phyloP scores from a whole-genome alignment of 192 early-diverging fungal species.

The Thamnidium elegans region DNA sequence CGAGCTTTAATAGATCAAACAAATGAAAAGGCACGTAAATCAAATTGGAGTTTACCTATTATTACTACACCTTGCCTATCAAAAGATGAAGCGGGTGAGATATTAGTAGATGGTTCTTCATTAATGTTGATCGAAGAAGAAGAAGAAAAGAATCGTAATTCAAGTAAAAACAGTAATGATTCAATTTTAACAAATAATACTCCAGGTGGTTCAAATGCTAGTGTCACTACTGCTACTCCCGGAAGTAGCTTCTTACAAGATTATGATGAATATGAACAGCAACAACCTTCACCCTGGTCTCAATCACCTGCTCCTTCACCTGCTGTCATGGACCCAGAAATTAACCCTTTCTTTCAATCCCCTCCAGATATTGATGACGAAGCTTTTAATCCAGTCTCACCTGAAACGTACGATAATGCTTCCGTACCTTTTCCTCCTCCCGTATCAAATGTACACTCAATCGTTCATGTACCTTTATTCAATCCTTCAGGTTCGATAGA shows the following conservation, averaged over 20 bases:
- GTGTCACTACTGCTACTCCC: not conserved
- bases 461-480: conserved; percentile 54
- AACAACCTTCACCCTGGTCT: conserved; percentile 54
- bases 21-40: conserved; percentile 21
- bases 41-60: conserved; percentile 26
- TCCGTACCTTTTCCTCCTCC: conserved; percentile 31
- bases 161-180: not conserved
- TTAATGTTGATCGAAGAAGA: conserved; percentile 15
- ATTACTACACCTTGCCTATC: conserved; percentile 30
- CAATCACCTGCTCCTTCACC: conserved; percentile 55
- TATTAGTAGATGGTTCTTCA: conserved; percentile 5
- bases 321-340: conserved; percentile 50
- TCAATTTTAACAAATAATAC: not conserved
- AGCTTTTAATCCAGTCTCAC: conserved; percentile 52
- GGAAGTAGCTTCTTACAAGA: conserved; percentile 22
- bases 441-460: conserved; percentile 42
- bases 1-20: conserved; percentile 20
- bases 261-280: conserved; percentile 55
- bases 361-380: conserved; percentile 52
- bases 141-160: not conserved
- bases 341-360: conserved; percentile 54
- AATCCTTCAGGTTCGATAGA: conserved; percentile 39
- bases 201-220: conserved; percentile 1
- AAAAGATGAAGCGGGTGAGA: conserved; percentile 28
- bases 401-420: conserved; percentile 22